phyloP scores from a whole-genome alignment of 768 basidiomycete species.

The Lentinula raphanica region DNA sequence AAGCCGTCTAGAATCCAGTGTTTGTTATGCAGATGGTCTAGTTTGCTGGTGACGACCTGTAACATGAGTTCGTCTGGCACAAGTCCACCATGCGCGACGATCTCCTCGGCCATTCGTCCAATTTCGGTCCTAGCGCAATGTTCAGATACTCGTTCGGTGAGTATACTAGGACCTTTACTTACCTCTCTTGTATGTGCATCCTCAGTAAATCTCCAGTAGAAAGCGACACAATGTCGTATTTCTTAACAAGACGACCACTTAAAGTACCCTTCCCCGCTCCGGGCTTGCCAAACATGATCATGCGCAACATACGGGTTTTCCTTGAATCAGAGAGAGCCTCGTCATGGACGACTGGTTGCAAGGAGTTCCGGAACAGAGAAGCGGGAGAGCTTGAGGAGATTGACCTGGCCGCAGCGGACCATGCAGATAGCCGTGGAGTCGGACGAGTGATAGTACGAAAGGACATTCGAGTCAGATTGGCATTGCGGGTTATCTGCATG shows the following conservation, averaged over 20 bases:
- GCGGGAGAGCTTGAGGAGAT: background rate
- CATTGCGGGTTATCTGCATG: constrained; percentile 5
- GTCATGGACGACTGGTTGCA: constrained; percentile 5
- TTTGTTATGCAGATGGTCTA: constrained; percentile 64
- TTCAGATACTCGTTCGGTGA: background rate
- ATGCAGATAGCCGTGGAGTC: background rate
- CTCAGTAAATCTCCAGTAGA: constrained; percentile 85
- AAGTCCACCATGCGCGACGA: constrained; percentile 75
- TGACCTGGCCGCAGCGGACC: background rate
- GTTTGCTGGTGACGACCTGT: constrained; percentile 66
- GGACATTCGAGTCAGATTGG: background rate
- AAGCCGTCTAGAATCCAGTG: constrained; percentile 94
- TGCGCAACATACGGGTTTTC: constrained; percentile 77
- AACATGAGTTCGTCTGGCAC: constrained; percentile 79
- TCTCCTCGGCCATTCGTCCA: constrained; percentile 67
- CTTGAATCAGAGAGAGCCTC: constrained; percentile 78
- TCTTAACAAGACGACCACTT: constrained; percentile 65
- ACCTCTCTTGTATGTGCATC: constrained; percentile 73
- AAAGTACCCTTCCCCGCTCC: constrained; percentile 86
- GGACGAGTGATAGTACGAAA: background rate
- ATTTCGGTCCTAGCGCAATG: constrained; percentile 49
- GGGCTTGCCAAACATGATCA: constrained; percentile 80
- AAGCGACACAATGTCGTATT: constrained; percentile 73
- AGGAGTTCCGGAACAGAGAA: constrained; percentile 3
- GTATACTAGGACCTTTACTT: constrained; percentile 11